phyloP scores from a whole-genome alignment of 805 yeast species.

The Hanseniaspora taiwanica region DNA sequence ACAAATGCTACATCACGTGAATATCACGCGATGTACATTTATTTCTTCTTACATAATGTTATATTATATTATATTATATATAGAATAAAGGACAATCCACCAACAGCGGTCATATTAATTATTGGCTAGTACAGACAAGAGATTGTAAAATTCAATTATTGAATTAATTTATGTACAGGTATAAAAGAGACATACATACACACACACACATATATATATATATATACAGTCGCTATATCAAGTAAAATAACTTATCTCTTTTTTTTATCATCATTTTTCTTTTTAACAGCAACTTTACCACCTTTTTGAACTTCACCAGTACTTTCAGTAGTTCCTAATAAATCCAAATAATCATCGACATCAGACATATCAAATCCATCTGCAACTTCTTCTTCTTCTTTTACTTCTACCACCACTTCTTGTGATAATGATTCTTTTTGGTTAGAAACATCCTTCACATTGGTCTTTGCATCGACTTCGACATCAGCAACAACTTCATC shows the following conservation, averaged over 20 bases:
- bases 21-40: not conserved
- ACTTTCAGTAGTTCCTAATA: slow-evolving; percentile 15
- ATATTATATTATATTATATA: too few species aligned
- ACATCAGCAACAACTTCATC: not conserved
- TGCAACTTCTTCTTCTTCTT: not conserved
- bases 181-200: not conserved
- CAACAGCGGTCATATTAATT: too few species aligned
- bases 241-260: slow-evolving; percentile 2
- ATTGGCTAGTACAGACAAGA: too few species aligned
- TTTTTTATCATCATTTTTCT: slow-evolving; percentile 9
- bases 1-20: too few species aligned
- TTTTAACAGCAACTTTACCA: slow-evolving; percentile 21
- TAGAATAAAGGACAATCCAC: too few species aligned
- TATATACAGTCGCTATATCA: too few species aligned
- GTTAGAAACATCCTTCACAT: not conserved
- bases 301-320: slow-evolving; percentile 19
- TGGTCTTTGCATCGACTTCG: slow-evolving; percentile 2
- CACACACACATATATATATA: not conserved
- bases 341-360: slow-evolving; percentile 21
- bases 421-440: not conserved
- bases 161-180: not conserved
- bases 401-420: not conserved
- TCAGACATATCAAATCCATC: slow-evolving; percentile 13
- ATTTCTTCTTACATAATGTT: not conserved
- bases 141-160: too few species aligned